A percentile compares a stretch with the other conserved stretches of the same genome.
Evolutionary conservation across 305 asterid genomes (phyloP).

Genomic region (Fraxinus velutina): DNA sequence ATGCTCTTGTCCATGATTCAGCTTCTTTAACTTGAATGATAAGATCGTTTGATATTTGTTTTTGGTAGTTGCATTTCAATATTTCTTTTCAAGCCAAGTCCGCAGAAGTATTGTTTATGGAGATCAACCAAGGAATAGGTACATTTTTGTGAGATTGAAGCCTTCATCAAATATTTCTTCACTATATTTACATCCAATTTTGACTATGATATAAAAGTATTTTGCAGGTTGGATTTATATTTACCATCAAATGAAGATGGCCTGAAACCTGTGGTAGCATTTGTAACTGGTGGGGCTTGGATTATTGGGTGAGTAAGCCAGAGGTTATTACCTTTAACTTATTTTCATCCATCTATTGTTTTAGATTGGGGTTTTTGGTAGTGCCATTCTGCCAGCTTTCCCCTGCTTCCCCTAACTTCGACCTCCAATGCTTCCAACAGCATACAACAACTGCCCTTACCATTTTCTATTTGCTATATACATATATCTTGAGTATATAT

Average conservation of each 20-base stretch:
- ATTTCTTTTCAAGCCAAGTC: constrained; percentile 81
- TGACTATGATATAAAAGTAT: constrained; percentile 9
- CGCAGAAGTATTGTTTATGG: constrained; percentile 81
- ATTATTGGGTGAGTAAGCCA: constrained; percentile 72
- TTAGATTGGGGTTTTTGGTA: neutral
- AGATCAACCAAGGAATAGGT: constrained; percentile 92
- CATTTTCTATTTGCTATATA: neutral
- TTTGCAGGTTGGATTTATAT: constrained; percentile 86
- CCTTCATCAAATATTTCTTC: neutral
- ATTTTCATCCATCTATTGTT: neutral
- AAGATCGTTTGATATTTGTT: constrained; percentile 16
- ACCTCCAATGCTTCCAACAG: neutral
- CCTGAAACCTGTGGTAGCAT: constrained; percentile 80
- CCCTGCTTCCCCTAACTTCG: neutral
- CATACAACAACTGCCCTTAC: neutral
- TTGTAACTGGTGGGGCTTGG: constrained; percentile 99
- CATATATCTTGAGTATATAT: neutral
- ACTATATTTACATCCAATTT: constrained; percentile 16
- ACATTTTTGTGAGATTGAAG: neutral
- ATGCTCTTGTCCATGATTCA: neutral
- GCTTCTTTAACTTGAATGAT: constrained; percentile 8
- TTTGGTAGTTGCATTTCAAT: constrained; percentile 72
- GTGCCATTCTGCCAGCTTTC: neutral
- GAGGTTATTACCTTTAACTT: neutral
- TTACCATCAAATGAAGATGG: constrained; percentile 54